phyloP scores from a whole-genome alignment of 441 rosid genomes.

The Gossypium schwendimanii region DNA sequence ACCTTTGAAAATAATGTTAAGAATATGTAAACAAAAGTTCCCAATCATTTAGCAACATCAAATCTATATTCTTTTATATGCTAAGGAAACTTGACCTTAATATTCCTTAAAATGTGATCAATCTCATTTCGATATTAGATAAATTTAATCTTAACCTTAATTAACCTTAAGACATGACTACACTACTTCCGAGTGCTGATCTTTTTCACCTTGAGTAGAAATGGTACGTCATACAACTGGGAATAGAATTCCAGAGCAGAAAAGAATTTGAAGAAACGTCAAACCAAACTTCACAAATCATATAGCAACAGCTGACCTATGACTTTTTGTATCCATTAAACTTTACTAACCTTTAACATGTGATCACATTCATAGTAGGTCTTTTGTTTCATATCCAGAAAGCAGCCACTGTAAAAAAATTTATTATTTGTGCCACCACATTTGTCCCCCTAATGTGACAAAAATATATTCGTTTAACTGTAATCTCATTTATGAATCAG shows the following conservation, averaged over 20 bases:
- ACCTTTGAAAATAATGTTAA: neutral
- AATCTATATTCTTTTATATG: neutral
- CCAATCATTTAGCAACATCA: neutral
- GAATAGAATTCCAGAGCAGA: neutral
- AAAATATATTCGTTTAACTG: neutral
- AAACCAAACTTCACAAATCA: neutral
- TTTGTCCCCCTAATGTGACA: neutral
- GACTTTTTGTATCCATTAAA: neutral
- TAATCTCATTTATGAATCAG: neutral
- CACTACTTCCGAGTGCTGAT: neutral
- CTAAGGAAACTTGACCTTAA: neutral
- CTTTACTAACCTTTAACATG: neutral
- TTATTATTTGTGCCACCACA: neutral
- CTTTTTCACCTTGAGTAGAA: neutral
- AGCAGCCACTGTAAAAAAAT: neutral
- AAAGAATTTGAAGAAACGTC: neutral
- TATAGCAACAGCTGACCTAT: neutral
- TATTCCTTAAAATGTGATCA: neutral
- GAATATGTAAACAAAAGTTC: neutral
- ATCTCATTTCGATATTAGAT: neutral
- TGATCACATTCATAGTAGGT: neutral
- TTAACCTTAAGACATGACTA: neutral
- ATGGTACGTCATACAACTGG: neutral
- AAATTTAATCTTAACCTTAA: neutral
- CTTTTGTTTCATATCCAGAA: neutral